A percentile compares a stretch with the other conserved stretches of the same genome.
Conservation (phyloP, 2,329 filamentous ascomycete species). For the Sporothrix variecibatus region DNA sequence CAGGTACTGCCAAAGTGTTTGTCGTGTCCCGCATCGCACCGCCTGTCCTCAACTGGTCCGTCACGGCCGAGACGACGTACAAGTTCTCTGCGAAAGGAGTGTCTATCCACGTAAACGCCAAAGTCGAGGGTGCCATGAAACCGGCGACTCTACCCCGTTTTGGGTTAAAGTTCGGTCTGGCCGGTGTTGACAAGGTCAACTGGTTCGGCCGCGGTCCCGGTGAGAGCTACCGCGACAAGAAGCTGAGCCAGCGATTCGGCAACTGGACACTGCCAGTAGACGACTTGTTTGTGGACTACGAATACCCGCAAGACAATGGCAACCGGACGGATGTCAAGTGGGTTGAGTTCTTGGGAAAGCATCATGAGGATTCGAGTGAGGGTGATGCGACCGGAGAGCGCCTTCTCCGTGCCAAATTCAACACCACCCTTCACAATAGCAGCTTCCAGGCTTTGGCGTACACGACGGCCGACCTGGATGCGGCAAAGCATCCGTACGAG, state of each 20-base stretch:
- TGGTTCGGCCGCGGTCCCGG: conserved; percentile 71
- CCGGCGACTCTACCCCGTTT: conserved; percentile 64
- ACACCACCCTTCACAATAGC: conserved; percentile 35
- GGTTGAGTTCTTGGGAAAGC: conserved; percentile 48
- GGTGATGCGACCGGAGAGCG: conserved; percentile 20
- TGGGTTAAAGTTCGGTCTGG: conserved; percentile 56
- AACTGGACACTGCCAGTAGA: conserved; percentile 52
- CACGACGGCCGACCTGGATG: conserved; percentile 54
- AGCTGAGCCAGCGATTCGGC: conserved; percentile 60
- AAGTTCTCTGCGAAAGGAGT: conserved; percentile 54
- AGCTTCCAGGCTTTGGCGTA: conserved; percentile 62
- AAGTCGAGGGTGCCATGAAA: conserved; percentile 49
- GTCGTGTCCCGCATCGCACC: conserved; percentile 58
- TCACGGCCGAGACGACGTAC: conserved; percentile 55
- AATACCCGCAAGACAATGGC: conserved; percentile 68
- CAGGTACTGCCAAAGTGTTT: conserved; percentile 44
- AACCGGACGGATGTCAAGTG: conserved; percentile 66
- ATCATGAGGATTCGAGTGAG: neutral
- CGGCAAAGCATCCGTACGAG: conserved; percentile 62
- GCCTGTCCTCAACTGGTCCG: conserved; percentile 63
- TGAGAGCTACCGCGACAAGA: conserved; percentile 68
- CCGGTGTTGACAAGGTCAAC: conserved; percentile 43
- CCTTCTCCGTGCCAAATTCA: conserved; percentile 49
- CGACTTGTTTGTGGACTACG: conserved; percentile 61
- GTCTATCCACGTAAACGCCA: conserved; percentile 51